These are phyloP conservation scores for Arachnomyces sp. DNA, from an alignment of 2,329 filamentous ascomycete species.

Conservation along the genomic window DNA sequence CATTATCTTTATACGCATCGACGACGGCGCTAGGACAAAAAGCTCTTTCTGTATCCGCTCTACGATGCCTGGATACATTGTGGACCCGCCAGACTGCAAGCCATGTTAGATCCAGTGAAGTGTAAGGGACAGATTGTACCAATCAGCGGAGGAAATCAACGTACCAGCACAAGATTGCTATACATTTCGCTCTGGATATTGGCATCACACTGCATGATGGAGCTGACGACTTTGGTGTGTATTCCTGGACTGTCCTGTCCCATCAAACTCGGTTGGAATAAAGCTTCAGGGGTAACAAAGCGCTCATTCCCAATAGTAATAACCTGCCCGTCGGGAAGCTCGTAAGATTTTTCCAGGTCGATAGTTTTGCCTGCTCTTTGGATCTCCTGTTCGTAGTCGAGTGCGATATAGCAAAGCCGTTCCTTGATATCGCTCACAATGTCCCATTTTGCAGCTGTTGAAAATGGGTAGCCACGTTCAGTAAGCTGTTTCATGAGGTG, in stretches of 20 bases:
- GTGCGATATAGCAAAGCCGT: constrained; percentile 99
- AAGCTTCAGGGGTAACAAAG: constrained; percentile 98
- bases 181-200: constrained; percentile 99
- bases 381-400: constrained; percentile 99
- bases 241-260: constrained; percentile 98
- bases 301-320: constrained; percentile 99
- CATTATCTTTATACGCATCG: constrained; percentile 99
- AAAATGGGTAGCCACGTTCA: constrained; percentile 99
- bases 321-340: constrained; percentile 98
- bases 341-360: constrained; percentile 98
- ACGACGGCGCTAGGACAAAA: constrained; percentile 95
- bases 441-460: constrained; percentile 99
- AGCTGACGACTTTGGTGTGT: constrained; percentile 99
- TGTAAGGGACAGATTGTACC: neutral
- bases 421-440: constrained; percentile 99
- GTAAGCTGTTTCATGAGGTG: constrained; percentile 99
- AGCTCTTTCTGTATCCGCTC: constrained; percentile 99
- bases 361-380: constrained; percentile 99
- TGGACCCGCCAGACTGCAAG: constrained; percentile 93
- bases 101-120: neutral
- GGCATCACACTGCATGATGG: constrained; percentile 99
- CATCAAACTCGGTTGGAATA: constrained; percentile 97
- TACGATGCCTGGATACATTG: constrained; percentile 99
- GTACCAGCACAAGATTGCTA: constrained; percentile 99
- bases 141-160: constrained; percentile 33